These are phyloP conservation scores for Pythium biforme DNA, from an alignment of 352 stramenopile genomes.

Conservation along the genomic window DNA sequence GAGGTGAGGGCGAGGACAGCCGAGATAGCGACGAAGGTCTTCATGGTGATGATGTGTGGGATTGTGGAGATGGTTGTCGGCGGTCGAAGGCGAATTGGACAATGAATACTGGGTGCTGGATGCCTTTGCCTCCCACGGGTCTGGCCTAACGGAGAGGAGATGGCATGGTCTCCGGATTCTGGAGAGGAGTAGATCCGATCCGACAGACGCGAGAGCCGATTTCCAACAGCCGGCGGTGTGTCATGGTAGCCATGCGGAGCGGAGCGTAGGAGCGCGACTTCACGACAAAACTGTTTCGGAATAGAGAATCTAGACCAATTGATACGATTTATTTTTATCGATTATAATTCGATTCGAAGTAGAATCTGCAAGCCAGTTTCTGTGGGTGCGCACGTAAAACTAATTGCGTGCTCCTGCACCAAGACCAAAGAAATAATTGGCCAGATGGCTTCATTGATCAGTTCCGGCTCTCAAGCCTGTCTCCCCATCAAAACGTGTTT, in stretches of 20 bases:
- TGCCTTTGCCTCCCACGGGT: background rate
- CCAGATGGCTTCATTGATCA: too few relatives aligned
- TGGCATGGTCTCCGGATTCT: background rate
- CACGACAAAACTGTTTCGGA: background rate
- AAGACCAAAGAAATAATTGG: too few relatives aligned
- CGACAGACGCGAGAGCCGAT: background rate
- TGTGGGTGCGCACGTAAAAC: too few relatives aligned
- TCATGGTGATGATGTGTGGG: conserved; percentile 1
- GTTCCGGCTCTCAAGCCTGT: too few relatives aligned
- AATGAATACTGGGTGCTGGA: background rate
- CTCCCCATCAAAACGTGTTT: too few relatives aligned
- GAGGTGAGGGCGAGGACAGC: background rate
- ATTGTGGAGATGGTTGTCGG: background rate
- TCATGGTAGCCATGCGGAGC: background rate
- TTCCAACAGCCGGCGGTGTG: background rate
- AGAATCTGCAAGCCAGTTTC: too few relatives aligned
- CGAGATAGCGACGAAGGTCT: background rate
- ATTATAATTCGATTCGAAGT: too few relatives aligned
- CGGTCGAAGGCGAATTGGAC: background rate
- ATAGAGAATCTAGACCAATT: too few relatives aligned
- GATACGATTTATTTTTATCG: too few relatives aligned
- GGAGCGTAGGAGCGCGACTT: background rate
- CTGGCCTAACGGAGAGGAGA: background rate
- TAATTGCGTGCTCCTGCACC: too few relatives aligned
- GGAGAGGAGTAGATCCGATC: background rate